A percentile compares a stretch with the other conserved stretches of the same genome.
Evolutionary conservation across 164 flowering plant genomes (phyloP).

Genomic region (Magnolia sinica): DNA sequence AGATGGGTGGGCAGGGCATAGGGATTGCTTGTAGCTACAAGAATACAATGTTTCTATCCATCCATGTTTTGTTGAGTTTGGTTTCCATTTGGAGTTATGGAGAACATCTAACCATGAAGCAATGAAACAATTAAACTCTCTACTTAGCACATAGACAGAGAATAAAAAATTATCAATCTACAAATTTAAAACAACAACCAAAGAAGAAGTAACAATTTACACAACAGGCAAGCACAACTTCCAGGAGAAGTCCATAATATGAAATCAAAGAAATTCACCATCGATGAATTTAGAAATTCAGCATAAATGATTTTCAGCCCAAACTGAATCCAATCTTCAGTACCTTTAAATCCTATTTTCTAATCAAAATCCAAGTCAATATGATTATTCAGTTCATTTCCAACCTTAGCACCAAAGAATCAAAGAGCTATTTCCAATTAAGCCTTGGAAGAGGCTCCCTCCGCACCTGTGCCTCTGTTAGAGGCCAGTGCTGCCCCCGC

Average conservation of each 20-base stretch:
- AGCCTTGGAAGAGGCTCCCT: no score
- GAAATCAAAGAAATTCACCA: no score
- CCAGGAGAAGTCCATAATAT: background rate
- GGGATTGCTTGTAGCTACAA: slow-evolving; percentile 89
- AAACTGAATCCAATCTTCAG: background rate
- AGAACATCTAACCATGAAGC: slow-evolving; percentile 33
- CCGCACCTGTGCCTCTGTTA: no score
- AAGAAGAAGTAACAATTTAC: background rate
- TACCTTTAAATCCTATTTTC: background rate
- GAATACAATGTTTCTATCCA: slow-evolving; percentile 77
- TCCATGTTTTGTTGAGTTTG: slow-evolving; percentile 58
- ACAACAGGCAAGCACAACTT: background rate
- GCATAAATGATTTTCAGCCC: background rate
- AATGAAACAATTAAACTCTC: slow-evolving; percentile 5
- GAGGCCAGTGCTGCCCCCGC: no score
- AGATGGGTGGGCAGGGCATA: slow-evolving; percentile 80
- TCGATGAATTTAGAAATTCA: background rate
- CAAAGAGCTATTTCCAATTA: background rate
- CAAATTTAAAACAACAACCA: background rate
- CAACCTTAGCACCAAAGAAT: background rate
- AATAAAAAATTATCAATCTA: background rate
- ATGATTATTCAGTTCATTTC: background rate
- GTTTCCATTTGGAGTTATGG: slow-evolving; percentile 35
- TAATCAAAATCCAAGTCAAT: background rate
- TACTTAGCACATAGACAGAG: background rate